Conservation (phyloP, 1,284 basidiomycete genomes). For the Trichosporon ovoides region DNA sequence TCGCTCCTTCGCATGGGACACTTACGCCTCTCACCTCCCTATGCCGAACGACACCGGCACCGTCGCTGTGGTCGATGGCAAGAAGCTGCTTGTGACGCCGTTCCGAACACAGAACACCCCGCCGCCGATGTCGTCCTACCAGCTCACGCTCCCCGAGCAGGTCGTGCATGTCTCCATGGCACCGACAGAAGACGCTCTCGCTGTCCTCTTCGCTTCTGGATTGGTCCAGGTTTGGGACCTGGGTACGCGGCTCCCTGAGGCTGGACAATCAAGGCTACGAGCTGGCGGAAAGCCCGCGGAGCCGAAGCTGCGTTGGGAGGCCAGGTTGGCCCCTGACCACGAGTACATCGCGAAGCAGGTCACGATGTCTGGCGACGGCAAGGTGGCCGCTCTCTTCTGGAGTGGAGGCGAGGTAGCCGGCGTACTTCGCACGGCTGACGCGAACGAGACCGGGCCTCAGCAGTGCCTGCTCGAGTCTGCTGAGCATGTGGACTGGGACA, state of each 20-base stretch:
- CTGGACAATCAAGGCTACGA: slow-evolving; percentile 51
- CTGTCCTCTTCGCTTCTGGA: slow-evolving; percentile 57
- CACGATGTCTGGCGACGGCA: slow-evolving; percentile 24
- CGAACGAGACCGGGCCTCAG: slow-evolving; percentile 7
- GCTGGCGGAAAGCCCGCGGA: slow-evolving; percentile 58
- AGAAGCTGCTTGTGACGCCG: slow-evolving; percentile 80
- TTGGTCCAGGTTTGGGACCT: slow-evolving; percentile 64
- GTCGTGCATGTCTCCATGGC: slow-evolving; percentile 68
- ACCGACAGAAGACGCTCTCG: slow-evolving; percentile 57
- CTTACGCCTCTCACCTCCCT: slow-evolving; percentile 58
- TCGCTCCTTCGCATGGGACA: slow-evolving; percentile 71
- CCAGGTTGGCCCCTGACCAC: slow-evolving; percentile 20
- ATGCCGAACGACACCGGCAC: slow-evolving; percentile 74
- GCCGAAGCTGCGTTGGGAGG: slow-evolving; percentile 56
- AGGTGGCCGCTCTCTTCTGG: slow-evolving; percentile 32
- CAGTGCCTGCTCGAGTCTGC: slow-evolving; percentile 11
- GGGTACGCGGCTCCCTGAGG: slow-evolving; percentile 54
- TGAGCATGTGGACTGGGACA: slow-evolving; percentile 32
- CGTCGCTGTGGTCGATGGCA: slow-evolving; percentile 86
- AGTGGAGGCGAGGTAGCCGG: slow-evolving; percentile 10
- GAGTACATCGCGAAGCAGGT: slow-evolving; percentile 35
- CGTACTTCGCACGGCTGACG: slow-evolving; percentile 8
- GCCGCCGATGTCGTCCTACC: slow-evolving; percentile 84
- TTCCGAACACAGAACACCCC: slow-evolving; percentile 91
- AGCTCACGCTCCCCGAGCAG: slow-evolving; percentile 55